Base-by-base conservation (phyloP, 1,284 basidiomycete genomes). In the Leucoagaricus sp. region DNA sequence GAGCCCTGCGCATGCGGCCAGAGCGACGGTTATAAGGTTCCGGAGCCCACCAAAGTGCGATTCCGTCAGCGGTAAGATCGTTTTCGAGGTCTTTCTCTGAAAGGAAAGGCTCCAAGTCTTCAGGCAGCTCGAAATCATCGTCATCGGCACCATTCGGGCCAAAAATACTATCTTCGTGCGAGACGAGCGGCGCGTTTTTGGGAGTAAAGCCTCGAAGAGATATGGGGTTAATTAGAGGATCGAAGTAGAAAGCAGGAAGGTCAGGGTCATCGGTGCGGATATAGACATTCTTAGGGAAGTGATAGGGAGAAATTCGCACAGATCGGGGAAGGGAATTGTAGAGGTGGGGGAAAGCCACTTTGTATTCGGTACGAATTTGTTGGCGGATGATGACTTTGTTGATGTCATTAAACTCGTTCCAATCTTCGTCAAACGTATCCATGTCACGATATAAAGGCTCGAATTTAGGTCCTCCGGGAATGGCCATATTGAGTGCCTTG, bases 381-480 rank as follows among this genome's bases (percentile, higher is more conserved):
- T 98, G 96, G 29, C 97, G 94, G 63, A 99, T 99, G 73, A 99
- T 98, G 69, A 99, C 93, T 75, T 99, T 99, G 79, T 98, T 96
- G 74, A 99, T 98, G 71, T 99, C 97, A 71, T 99, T 99, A 69
- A 99, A 99, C 74, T 99, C 96, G 75, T 98, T 98, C 95, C 97
- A 99, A 70, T 99, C 97, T 72, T 99, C 96, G 68, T 99, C 97
- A 66, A 94, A 98, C 9, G 91, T 84, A 67, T 99, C 97, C 84
- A 95, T 95, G 68, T 99, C 97, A 49, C 96, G 86, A 75, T 92
- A 92, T 29, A 96, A 75, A 23, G 93, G 95, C 78, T 98, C 95
- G 63, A 98, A 99, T 73, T 98, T 98, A 3, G 96, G 97, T 56
- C 97, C 97, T 61, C 97, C 97, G 0, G 97, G 97, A 62, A 99